Base-by-base conservation (phyloP, 1,284 basidiomycete species). In the Exobasidium rhododendri region DNA sequence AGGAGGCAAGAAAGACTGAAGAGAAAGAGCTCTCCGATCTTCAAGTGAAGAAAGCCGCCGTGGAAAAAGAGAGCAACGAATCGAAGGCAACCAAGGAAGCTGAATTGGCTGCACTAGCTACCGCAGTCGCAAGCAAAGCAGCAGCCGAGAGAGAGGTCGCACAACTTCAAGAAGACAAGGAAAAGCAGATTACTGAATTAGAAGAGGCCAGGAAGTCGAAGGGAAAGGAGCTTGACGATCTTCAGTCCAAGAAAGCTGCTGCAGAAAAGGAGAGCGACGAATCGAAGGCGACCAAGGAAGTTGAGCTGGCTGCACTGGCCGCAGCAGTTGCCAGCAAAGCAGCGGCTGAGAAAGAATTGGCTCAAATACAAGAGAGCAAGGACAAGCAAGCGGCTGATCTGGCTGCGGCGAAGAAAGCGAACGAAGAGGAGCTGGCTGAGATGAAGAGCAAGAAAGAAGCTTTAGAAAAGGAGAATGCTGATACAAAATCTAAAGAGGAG, bases 241-340 rank as follows among this genome's bases (percentile, higher is more conserved):
- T 40, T 10, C 35, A 40, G 17, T 7, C 7, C 10, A 40, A 40
- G 17, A 40, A 40, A 17, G 35, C 7, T 40, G 35, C 7, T 7
- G 7, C 17, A 17, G 35, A 7, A 40, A 40, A 17, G 17, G 35
- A 40, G 35, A 7, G 17, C 17, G 7, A 7, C 17, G 35, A 40
- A 17, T 40, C 35, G 35, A 40, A 40, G 17, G 17, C 7, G 35
- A 40, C 7, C 7, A 17, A 40, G 35, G 35, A 40, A 40, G 35
- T 40, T 10, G 35, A 40, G 35, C 35, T 40, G 17, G 52, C 58
- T 24, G 58, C 55, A 2, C 24, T 45, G 49, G 46, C 57, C 4
- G 47, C 20, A 20, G 20, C 20, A 5, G 47, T 24, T 7, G 20
- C 47, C 4, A 50, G 35, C 35, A 40, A 40, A 17, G 35, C 7